These are phyloP conservation scores for Ophidiomyces ophidiicola DNA, from an alignment of 2,329 filamentous ascomycete genomes.

Conservation along the genomic window DNA sequence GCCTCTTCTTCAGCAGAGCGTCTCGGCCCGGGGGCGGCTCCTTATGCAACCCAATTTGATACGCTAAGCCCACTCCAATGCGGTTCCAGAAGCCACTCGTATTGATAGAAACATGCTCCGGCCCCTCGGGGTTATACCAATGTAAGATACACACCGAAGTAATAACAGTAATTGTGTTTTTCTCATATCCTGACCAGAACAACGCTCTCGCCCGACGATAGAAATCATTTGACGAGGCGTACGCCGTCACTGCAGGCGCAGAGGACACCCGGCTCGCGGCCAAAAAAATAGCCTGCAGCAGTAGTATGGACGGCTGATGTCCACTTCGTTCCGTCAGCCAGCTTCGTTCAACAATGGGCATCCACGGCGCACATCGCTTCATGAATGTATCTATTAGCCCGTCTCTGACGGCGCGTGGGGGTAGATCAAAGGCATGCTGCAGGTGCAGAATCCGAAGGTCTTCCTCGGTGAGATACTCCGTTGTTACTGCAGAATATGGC, in stretches of 20 bases:
- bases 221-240: constrained; percentile 23
- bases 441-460: constrained; percentile 20
- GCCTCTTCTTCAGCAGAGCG: constrained; percentile 26
- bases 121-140: constrained; percentile 27
- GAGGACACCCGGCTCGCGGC: constrained; percentile 33
- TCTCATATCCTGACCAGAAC: constrained; percentile 26
- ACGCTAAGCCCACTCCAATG: constrained; percentile 32
- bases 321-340: constrained; percentile 22
- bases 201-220: constrained; percentile 26
- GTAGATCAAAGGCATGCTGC: constrained; percentile 22
- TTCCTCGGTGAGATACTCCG: constrained; percentile 20
- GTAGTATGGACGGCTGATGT: constrained; percentile 21
- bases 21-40: constrained; percentile 28
- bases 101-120: constrained; percentile 30
- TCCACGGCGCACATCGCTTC: constrained; percentile 24
- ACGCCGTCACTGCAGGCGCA: constrained; percentile 21
- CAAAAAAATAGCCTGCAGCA: constrained; percentile 32
- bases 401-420: constrained; percentile 21
- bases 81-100: constrained; percentile 36
- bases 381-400: constrained; percentile 25
- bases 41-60: constrained; percentile 36
- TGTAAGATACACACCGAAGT: constrained; percentile 25
- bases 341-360: constrained; percentile 24
- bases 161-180: constrained; percentile 23
- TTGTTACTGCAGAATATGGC: constrained; percentile 18